Evolutionary conservation across 257 asterid species (phyloP), one percentile per base, ranked within the genome.

Genomic region (Jacaranda copaia): DNA sequence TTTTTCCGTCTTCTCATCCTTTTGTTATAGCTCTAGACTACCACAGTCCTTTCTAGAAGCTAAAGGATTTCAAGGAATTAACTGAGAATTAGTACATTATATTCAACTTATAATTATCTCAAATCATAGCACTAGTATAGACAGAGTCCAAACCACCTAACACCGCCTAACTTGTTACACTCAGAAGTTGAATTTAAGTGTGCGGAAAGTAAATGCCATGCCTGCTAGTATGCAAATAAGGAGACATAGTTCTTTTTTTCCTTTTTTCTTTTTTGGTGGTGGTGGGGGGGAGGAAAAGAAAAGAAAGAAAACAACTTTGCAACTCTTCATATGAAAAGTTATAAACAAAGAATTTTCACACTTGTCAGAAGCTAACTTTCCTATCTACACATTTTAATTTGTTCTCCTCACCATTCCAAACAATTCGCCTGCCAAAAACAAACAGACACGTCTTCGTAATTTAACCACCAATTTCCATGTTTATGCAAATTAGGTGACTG

Each of bases 271-370:
- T n/a, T n/a, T n/a, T n/a, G n/a, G n/a, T n/a, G n/a, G n/a, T n/a
- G n/a, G n/a, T n/a, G n/a, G n/a, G n/a, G n/a, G n/a, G n/a, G 55
- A 63, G 38, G 49, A 25, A 42, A 64, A 74, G 49, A 42, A 18
- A 20, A 52, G 68, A n/a, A 66, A 16, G 3, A 3, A 40, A 7
- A 4, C 51, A 74, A 62, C 53, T 12, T 53, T 65, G 74, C 18
- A 66, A 16, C 65, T 61, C 73, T 63, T 75, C 79, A 7, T 36
- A 75, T 43, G 20, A 55, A n/a, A 65, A 53, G 8, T 42, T 39
- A 65, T 20, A 35, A 75, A 53, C 68, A 64, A 56, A 51, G 35
- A 43, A 45, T 8, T 43, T 49, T 6, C 42, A 18, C 56, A 45
- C 61, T 20, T 53, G 35, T 32, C 18, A 65, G 39, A 52, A 53